Conservation (phyloP, 257 asterid species). For the Solanum dulcamara region DNA sequence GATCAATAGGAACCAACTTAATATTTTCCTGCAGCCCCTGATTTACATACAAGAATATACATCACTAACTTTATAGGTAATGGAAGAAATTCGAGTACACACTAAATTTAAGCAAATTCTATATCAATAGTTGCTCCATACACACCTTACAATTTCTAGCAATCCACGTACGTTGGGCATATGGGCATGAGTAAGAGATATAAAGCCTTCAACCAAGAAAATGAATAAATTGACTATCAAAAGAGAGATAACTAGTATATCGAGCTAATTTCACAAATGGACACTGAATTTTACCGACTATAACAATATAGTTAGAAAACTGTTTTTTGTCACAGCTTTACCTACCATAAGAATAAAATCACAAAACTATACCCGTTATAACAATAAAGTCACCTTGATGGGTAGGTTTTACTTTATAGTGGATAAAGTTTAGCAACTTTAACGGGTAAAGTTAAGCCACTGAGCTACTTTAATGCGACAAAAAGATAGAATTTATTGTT, state of each 20-base stretch:
- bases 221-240: background rate
- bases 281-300: background rate
- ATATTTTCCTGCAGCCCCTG: constrained; percentile 75
- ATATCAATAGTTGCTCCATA: background rate
- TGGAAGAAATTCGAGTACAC: background rate
- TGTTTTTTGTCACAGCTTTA: background rate
- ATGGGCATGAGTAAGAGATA: constrained; percentile 73
- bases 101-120: background rate
- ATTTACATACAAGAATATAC: constrained; percentile 5
- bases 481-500: background rate
- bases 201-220: constrained; percentile 53
- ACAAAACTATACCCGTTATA: background rate
- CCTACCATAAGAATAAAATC: background rate
- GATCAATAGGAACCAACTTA: constrained; percentile 65
- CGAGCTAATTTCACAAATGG: background rate
- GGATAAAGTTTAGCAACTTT: background rate
- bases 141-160: constrained; percentile 65
- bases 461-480: background rate
- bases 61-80: background rate
- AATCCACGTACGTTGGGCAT: constrained; percentile 86
- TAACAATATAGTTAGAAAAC: background rate
- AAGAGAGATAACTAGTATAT: background rate
- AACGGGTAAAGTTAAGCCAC: background rate
- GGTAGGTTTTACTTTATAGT: background rate
- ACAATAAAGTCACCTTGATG: background rate